These are phyloP conservation scores for Arachis stenosperma DNA, from an alignment of 306 rosid genomes.

Conservation along the genomic window DNA sequence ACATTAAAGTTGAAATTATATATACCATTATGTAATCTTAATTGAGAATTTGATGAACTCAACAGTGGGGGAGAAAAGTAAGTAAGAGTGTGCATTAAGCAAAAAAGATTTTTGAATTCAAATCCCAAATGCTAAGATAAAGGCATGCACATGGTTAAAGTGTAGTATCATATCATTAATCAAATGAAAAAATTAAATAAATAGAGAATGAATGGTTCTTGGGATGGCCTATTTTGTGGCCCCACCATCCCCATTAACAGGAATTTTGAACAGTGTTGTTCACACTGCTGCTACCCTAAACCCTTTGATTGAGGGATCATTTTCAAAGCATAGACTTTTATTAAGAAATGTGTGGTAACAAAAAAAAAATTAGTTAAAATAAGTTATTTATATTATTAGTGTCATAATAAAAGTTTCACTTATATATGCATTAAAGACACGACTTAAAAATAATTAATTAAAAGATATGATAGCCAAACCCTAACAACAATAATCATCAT, in stretches of 20 bases:
- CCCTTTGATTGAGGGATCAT: constrained; percentile 46
- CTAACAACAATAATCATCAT: background rate
- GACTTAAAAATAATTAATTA: too few species aligned
- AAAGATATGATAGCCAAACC: too few species aligned
- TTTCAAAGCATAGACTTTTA: constrained; percentile 34
- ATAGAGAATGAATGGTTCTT: constrained; percentile 16
- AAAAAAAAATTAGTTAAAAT: too few species aligned
- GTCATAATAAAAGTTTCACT: too few species aligned
- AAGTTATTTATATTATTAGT: too few species aligned
- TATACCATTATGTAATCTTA: background rate
- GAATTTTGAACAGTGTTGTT: constrained; percentile 35
- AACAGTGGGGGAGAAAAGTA: background rate
- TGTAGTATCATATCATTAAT: constrained; percentile 37
- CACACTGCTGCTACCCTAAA: constrained; percentile 39
- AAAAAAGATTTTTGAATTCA: constrained; percentile 46
- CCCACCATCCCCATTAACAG: constrained; percentile 38
- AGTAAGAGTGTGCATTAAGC: constrained; percentile 1
- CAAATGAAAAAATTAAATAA: constrained; percentile 18
- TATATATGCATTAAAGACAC: too few species aligned
- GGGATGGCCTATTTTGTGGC: constrained; percentile 30
- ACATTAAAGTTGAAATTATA: constrained; percentile 1
- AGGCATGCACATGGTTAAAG: constrained; percentile 49
- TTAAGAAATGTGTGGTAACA: too few species aligned
- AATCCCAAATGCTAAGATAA: constrained; percentile 25
- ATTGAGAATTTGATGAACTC: constrained; percentile 6